Percentiles rank a stretch among this genome's conserved stretches.
Conservation (phyloP, 495 filamentous ascomycete genomes). For the Hypoxylon lenormandii region DNA sequence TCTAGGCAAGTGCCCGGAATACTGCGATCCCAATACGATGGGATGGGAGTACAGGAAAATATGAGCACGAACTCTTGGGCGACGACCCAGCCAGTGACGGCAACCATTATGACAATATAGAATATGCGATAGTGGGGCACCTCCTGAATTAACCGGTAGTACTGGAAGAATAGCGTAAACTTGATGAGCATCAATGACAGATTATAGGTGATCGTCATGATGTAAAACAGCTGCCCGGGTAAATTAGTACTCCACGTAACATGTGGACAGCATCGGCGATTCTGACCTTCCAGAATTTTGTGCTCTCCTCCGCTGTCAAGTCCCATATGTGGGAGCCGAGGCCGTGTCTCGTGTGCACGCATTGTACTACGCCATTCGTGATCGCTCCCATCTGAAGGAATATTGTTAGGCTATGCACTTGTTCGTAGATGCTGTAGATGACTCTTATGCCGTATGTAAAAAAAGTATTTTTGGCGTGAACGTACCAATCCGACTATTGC, state of each 20-base stretch:
- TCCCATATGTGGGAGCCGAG: constrained; percentile 38
- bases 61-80: constrained; percentile 39
- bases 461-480: neutral
- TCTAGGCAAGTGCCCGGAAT: constrained; percentile 57
- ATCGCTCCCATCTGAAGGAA: constrained; percentile 31
- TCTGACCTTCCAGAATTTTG: constrained; percentile 37
- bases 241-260: constrained; percentile 21
- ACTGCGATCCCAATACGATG: constrained; percentile 56
- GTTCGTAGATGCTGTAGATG: neutral
- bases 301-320: neutral
- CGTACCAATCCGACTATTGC: constrained; percentile 42
- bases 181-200: constrained; percentile 33
- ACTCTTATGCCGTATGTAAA: neutral
- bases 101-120: constrained; percentile 25
- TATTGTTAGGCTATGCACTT: constrained; percentile 13
- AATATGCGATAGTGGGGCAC: constrained; percentile 38
- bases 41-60: constrained; percentile 54
- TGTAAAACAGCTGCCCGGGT: constrained; percentile 31
- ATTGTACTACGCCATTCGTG: constrained; percentile 37
- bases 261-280: neutral
- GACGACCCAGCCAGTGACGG: constrained; percentile 36
- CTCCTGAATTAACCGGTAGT: constrained; percentile 45
- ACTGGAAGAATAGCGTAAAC: constrained; percentile 45
- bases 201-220: constrained; percentile 31
- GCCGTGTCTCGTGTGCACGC: constrained; percentile 32